Percentiles rank a stretch among this genome's conserved stretches.
These are phyloP conservation scores for Acanthochlamys bracteata DNA, from an alignment of 106 monocot genomes.

Conservation along the genomic window DNA sequence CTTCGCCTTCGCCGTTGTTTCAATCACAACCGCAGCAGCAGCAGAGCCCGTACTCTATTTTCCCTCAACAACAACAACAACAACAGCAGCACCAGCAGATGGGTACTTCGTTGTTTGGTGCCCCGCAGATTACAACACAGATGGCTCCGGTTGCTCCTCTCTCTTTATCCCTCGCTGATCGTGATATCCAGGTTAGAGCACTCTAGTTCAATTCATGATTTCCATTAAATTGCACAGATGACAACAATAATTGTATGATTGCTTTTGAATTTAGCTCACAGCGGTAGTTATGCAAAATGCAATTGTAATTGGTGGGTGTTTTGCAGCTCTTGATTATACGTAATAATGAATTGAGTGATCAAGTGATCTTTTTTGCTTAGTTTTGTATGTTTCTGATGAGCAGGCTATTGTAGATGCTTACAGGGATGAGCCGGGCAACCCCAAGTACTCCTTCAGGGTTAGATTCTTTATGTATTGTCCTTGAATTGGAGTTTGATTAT, in stretches of 20 bases:
- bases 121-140: constrained; percentile 67
- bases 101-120: constrained; percentile 31
- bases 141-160: constrained; percentile 91
- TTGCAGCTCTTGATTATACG: no score
- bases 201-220: no score
- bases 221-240: no score
- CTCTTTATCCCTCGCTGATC: constrained; percentile 55
- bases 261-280: no score
- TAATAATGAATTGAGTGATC: no score
- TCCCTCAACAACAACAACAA: constrained; percentile 31
- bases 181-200: constrained; percentile 87
- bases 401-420: constrained; percentile 89
- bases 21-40: no score
- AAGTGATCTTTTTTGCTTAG: no score
- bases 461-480: no score
- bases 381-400: constrained; percentile 2
- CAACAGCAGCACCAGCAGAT: constrained; percentile 20
- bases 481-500: no score
- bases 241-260: no score
- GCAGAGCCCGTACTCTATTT: constrained; percentile 23
- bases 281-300: no score
- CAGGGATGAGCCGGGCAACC: constrained; percentile 80
- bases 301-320: no score
- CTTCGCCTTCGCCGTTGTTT: constrained; percentile 1
- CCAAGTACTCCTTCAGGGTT: constrained; percentile 88